Evolutionary conservation across 306 rosid genomes (phyloP), one percentile per base, ranked within the genome.

Genomic region (Corylus americana): DNA sequence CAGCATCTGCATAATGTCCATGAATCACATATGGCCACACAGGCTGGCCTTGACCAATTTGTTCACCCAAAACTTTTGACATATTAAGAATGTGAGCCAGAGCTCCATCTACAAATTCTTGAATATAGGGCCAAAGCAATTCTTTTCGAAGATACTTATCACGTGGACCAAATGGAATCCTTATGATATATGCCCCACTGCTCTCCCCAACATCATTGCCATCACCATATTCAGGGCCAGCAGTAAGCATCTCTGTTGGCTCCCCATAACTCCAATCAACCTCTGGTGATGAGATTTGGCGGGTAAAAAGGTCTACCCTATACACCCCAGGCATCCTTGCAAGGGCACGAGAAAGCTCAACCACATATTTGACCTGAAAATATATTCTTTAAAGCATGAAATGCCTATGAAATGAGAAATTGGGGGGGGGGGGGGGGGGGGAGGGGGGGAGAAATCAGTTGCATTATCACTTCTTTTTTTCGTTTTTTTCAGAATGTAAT

Each of bases 211-310:
- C 71, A 29, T 78, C 91, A 9, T 29, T 68, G 13, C 85, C 88
- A 59, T 91, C 98, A 11, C 77, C 87, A 66, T 90, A 91, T 12
- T 88, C 95, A 12, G 50, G 75, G 42, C 94, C 91, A 1, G 83
- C 77, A 27, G 87, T 91, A 70, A 93, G 77, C 98, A 93, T 91
- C 88, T 93, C 98, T 16, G 98, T 86, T 31, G 97, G 98, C 75
- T 91, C 97, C 42, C 98, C 97, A 55, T 93, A 93, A 87, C 98
- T 93, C 98, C 98, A 93, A 84, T 91, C 97, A 55, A 93, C 80
- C 25, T 93, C 98, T 8, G 97, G 87, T 4, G 94, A 93, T 59
- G 89, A 86, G 62, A 93, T 86, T 87, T 91, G 98, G 67, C 98
- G 92, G 4, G 98, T 91, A 70, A 93, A 91, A 62, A 93, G 90